Evolutionary conservation across 176 grass and related monocot species (phyloP), one percentile per base, ranked within the genome.

Genomic region (Tuctoria greenei): DNA sequence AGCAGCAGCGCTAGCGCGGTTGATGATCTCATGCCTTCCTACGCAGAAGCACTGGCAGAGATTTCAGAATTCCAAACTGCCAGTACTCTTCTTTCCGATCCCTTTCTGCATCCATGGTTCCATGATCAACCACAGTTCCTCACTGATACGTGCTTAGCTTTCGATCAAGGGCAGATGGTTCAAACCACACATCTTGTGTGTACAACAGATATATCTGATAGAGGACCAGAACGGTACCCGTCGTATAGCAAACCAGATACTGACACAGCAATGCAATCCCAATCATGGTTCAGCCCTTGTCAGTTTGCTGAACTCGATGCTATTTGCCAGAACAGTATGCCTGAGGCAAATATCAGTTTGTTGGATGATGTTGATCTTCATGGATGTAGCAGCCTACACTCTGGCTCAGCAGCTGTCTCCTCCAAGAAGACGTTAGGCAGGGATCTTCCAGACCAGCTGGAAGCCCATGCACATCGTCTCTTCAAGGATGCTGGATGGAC

Each of bases 401-500:
- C 79, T 47, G 73, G n/a, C 54, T 52, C 49, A 42, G 58, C 79
- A n/a, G 62, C 36, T 85, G 38, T 27, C 79, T 34, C 20, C 59
- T 83, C 66, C 56, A 90, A 75, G 68, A 91, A 77, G 69, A 47
- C 77, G 10, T 31, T 92, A 54, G 91, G 86, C 82, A 95, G 88
- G 80, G 95, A 95, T 59, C 87, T 99, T 51, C 92, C 95, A 34
- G 95, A 99, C 49, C 91, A 79, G 61, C 64, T 99, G 46, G 86
- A 88, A 71, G 85, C 60, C 11, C 85, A 99, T 67, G 91, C 91
- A 4, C 85, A 95, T 49, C 58, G 63, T 49, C 86, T 99, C 72
- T 90, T 99, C 60, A 92, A 70, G 69, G 95, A 99, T 80, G 82
- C 91, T 44, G 95, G 95, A 59, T 99, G 95, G 95, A 85, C 76